Conservation (phyloP, 2,329 filamentous ascomycete species). For the Fonsecaea erecta region DNA sequence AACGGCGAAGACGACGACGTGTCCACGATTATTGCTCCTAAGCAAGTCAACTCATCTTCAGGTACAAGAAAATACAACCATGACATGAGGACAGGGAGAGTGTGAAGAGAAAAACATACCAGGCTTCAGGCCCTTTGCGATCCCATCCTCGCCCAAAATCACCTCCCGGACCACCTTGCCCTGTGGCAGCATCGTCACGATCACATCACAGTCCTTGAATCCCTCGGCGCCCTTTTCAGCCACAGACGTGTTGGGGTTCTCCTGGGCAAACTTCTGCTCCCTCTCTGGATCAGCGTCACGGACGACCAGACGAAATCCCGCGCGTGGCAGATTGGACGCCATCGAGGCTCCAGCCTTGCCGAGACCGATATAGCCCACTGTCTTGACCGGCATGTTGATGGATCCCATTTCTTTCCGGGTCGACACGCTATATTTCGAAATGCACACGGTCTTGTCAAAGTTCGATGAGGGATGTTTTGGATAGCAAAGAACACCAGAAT, state of each 20-base stretch:
- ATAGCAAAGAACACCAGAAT: not conserved
- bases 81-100: not conserved
- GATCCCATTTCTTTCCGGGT: conserved; percentile 9
- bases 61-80: not conserved
- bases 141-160: conserved; percentile 38
- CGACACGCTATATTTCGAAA: not conserved
- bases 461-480: not conserved
- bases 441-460: not conserved
- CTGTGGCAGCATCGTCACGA: conserved; percentile 45
- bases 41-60: not conserved
- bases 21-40: conserved; percentile 33
- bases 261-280: conserved; percentile 73
- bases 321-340: conserved; percentile 43
- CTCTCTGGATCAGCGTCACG: conserved; percentile 58
- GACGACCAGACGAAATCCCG: conserved; percentile 42
- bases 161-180: conserved; percentile 44
- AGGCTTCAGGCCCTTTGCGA: conserved; percentile 40
- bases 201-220: conserved; percentile 42
- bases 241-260: conserved; percentile 67
- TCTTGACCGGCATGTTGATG: conserved; percentile 24
- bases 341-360: conserved; percentile 44
- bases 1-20: conserved; percentile 35
- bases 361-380: conserved; percentile 44
- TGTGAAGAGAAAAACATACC: conserved; percentile 35
- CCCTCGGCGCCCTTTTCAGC: conserved; percentile 37